Base-by-base conservation (phyloP, 305 asterid species). In the Nicotiana rustica region DNA sequence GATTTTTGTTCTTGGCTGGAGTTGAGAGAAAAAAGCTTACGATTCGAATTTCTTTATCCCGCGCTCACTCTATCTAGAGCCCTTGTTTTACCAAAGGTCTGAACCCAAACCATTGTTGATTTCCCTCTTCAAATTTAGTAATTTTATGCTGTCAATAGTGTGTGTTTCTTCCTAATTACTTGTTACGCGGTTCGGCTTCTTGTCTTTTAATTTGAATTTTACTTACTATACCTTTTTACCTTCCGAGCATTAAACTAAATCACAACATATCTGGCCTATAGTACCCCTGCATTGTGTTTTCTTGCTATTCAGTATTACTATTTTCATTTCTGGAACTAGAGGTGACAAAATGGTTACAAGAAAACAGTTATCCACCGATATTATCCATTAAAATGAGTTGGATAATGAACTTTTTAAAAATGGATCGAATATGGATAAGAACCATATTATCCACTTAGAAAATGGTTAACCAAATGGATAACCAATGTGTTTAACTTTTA, bases 1-100 rank as follows among this genome's bases (percentile, higher is more conserved):
- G 29, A 29, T 75, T 52, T 65, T 75, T 52, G 25, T 73, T 73
- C 14, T 47, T 73, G 62, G 62, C 62, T 62, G 21, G 79, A 47
- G 41, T 73, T 73, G 41, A 3, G 25, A 21, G 21, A 14, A 13
- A 41, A 47, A 73, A 47, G 79, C 21, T 47, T 73, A 13, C 61
- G 61, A 47, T 73, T 73, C 62, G 38, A 47, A 71, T 12, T 71
- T 71, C 61, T 13, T 71, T 69, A 18, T 38, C 5, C 29, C 77
- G n/a, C 17, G 35, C 7, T 10, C 18, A 18, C 77, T 44, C 14
- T 19, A 71, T 71, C 38, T 70, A 6, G 4, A 4, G 14, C 18
- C 8, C 19, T 56, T 56, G 62, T 56, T 56, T 56, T 56, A 6
- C 8, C 8, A 56, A 52, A 52, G 59, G 59, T 52, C 49, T 41